Conservation (phyloP, 2,329 filamentous ascomycete genomes). For the Pseudogymnoascus sp. region DNA sequence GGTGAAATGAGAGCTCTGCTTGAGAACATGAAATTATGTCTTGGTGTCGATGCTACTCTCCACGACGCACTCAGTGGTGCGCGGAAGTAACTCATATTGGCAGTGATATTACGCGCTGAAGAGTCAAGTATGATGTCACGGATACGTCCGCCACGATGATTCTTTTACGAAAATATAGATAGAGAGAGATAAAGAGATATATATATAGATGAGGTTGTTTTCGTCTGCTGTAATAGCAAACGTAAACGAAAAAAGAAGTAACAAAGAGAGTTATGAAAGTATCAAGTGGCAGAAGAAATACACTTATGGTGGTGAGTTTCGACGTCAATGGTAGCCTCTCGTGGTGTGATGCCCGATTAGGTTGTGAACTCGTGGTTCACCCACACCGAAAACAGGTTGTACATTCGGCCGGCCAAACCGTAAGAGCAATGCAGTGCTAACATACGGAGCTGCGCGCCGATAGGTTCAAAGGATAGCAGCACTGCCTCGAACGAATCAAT, state of each 20-base stretch:
- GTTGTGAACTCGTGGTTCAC: neutral
- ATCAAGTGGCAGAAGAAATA: neutral
- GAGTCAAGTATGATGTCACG: neutral
- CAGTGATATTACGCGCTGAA: neutral
- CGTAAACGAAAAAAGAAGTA: neutral
- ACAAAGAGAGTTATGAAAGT: neutral
- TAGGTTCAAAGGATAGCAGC: neutral
- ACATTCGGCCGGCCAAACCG: neutral
- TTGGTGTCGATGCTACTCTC: neutral
- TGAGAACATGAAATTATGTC: neutral
- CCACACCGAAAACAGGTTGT: neutral
- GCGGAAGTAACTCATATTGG: constrained; percentile 6
- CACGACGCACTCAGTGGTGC: neutral
- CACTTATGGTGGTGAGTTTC: neutral
- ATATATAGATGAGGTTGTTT: neutral
- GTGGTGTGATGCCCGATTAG: neutral
- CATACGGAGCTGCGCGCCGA: neutral
- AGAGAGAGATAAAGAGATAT: neutral
- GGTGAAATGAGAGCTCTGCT: neutral
- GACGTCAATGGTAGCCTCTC: neutral
- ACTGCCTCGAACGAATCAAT: neutral
- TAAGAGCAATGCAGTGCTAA: neutral
- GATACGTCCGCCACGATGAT: neutral
- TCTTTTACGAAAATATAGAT: neutral
- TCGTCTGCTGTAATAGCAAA: neutral